phyloP scores from a whole-genome alignment of 768 basidiomycete genomes.

The Suillus weaverae region DNA sequence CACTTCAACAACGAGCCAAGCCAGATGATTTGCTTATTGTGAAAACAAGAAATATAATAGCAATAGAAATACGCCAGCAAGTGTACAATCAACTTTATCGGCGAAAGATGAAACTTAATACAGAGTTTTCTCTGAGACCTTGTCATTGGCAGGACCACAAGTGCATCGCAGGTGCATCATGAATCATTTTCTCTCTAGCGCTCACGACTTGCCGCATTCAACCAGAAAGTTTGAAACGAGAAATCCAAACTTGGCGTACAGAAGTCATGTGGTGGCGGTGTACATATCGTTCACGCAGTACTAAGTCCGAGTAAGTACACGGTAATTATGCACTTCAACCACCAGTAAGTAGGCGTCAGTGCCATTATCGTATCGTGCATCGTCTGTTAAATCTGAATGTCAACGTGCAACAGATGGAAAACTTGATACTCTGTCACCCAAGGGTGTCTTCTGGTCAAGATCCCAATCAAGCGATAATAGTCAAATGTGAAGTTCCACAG shows the following conservation, averaged over 20 bases:
- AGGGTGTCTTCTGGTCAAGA: slow-evolving; percentile 36
- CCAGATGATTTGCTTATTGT: neutral
- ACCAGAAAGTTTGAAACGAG: neutral
- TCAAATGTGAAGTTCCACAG: slow-evolving; percentile 20
- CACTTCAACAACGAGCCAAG: neutral
- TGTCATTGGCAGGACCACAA: neutral
- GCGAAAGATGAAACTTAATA: neutral
- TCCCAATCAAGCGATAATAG: slow-evolving; percentile 30
- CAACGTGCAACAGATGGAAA: slow-evolving; percentile 17
- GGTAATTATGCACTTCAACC: no score
- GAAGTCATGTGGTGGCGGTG: no score
- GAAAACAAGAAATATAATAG: neutral
- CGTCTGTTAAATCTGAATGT: neutral
- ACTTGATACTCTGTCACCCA: slow-evolving; percentile 42
- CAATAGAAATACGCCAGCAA: neutral
- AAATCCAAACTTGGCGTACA: no score
- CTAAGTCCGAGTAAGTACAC: no score
- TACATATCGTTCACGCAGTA: no score
- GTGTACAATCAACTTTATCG: neutral
- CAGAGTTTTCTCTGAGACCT: neutral
- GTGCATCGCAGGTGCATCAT: neutral
- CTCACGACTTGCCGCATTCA: neutral
- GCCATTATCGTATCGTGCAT: neutral
- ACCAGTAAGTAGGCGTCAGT: no score
- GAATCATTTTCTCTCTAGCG: neutral